phyloP scores from a whole-genome alignment of 345 rosid genomes.

The Hirschfeldia incana region DNA sequence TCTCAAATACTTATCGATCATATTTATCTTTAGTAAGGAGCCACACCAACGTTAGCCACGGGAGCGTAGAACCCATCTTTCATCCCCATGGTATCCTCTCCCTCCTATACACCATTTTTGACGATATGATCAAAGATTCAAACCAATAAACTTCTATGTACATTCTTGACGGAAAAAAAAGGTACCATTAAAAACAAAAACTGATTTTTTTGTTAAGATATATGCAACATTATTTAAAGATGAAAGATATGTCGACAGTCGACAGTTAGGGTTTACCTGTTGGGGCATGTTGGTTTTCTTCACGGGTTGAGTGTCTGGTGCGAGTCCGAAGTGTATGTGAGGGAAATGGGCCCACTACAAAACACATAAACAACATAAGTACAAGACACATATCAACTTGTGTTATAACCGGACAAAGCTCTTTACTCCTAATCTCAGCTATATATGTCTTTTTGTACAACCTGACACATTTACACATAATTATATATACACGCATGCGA shows the following conservation, averaged over 20 bases:
- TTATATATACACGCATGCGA: background rate
- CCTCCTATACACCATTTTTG: slow-evolving; percentile 51
- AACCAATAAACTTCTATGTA: background rate
- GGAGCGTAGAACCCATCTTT: slow-evolving; percentile 81
- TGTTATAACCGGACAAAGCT: slow-evolving; percentile 38
- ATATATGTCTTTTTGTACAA: background rate
- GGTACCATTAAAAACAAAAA: background rate
- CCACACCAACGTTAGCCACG: slow-evolving; percentile 69
- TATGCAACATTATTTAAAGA: background rate
- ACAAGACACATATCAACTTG: slow-evolving; percentile 45
- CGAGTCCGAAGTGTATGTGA: slow-evolving; percentile 92
- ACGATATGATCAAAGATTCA: background rate
- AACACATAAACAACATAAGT: slow-evolving; percentile 26
- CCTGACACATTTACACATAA: background rate
- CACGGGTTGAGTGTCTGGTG: slow-evolving; percentile 97
- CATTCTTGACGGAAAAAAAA: background rate
- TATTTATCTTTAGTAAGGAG: slow-evolving; percentile 51
- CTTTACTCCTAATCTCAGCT: slow-evolving; percentile 31
- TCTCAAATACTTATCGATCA: slow-evolving; percentile 20
- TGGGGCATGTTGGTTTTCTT: slow-evolving; percentile 76
- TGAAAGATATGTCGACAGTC: slow-evolving; percentile 29
- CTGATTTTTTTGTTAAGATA: background rate
- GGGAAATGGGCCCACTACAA: slow-evolving; percentile 99
- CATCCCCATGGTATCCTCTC: slow-evolving; percentile 67
- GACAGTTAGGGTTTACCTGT: slow-evolving; percentile 61